phyloP scores from a whole-genome alignment of 1,284 basidiomycete species.

The Apiotrichum domesticum region DNA sequence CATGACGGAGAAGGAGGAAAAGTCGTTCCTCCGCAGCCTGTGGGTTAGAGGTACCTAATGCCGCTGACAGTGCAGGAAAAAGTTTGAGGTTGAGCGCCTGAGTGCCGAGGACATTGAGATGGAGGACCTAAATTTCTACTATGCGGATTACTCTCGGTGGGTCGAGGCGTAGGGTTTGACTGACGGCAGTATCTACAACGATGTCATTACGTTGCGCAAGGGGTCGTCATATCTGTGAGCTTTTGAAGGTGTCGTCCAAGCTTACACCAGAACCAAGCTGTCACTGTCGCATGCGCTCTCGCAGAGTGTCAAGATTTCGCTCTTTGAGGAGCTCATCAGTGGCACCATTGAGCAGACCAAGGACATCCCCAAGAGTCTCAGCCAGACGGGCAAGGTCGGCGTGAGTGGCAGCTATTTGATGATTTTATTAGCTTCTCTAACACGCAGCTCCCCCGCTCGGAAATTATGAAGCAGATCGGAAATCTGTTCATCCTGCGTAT shows the following conservation, averaged over 20 bases:
- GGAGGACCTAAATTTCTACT: conserved; percentile 96
- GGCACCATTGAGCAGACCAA: conserved; percentile 94
- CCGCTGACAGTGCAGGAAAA: conserved; percentile 56
- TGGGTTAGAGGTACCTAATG: conserved; percentile 48
- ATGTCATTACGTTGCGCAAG: conserved; percentile 90
- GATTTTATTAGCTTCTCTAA: neutral
- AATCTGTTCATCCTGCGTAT: conserved; percentile 88
- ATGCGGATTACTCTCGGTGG: conserved; percentile 89
- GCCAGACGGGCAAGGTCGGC: conserved; percentile 89
- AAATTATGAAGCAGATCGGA: conserved; percentile 97
- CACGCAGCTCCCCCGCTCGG: conserved; percentile 52
- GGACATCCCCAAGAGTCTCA: conserved; percentile 88
- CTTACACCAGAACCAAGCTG: conserved; percentile 72
- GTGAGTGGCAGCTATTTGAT: conserved; percentile 71
- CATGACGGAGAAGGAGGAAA: conserved; percentile 89
- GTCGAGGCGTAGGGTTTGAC: conserved; percentile 20
- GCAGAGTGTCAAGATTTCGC: conserved; percentile 93
- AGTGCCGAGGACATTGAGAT: conserved; percentile 79
- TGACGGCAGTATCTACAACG: conserved; percentile 79
- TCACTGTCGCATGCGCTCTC: conserved; percentile 90
- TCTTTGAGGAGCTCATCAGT: conserved; percentile 90
- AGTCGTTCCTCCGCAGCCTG: conserved; percentile 79
- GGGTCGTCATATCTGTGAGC: conserved; percentile 88
- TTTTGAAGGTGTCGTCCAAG: conserved; percentile 29
- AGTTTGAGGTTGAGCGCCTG: conserved; percentile 85